These are phyloP conservation scores for Teunomyces pallodes DNA, from an alignment of 805 yeast genomes.

Conservation along the genomic window DNA sequence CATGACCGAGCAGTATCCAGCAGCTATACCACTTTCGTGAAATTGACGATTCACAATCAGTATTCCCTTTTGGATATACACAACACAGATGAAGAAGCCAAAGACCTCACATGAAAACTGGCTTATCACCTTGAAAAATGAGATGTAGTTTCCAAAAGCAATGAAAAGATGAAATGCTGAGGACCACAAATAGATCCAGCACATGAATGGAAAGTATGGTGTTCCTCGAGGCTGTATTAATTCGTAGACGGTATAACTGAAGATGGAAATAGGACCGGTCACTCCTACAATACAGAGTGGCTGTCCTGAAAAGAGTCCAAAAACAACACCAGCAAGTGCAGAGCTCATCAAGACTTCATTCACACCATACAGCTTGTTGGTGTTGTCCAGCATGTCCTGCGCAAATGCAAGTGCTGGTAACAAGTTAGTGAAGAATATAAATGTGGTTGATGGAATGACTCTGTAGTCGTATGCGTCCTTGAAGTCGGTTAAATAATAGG, in stretches of 20 bases:
- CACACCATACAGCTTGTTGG: constrained; percentile 83
- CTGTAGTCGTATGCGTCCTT: constrained; percentile 81
- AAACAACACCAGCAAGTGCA: constrained; percentile 85
- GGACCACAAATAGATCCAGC: constrained; percentile 93
- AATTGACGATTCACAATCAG: constrained; percentile 79
- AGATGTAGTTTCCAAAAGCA: constrained; percentile 67
- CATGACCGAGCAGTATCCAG: constrained; percentile 74
- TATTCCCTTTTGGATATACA: constrained; percentile 87
- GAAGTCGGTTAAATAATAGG: constrained; percentile 76
- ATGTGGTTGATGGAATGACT: constrained; percentile 79
- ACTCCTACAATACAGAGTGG: constrained; percentile 96
- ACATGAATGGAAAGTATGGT: constrained; percentile 85
- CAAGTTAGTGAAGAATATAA: constrained; percentile 84
- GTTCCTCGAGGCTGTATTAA: constrained; percentile 54
- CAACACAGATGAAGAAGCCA: constrained; percentile 85
- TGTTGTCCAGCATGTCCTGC: constrained; percentile 93
- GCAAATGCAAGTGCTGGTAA: constrained; percentile 95
- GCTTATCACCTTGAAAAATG: constrained; percentile 68
- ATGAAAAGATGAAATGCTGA: constrained; percentile 75
- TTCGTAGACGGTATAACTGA: constrained; percentile 85
- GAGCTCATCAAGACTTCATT: constrained; percentile 83
- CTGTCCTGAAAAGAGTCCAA: constrained; percentile 84
- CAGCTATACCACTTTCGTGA: constrained; percentile 27
- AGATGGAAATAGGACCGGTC: constrained; percentile 92
- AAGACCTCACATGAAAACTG: constrained; percentile 87